Evolutionary conservation across 371 early-diverging fungal genomes (phyloP).

Genomic region (Zopfochytrium polystomum): DNA sequence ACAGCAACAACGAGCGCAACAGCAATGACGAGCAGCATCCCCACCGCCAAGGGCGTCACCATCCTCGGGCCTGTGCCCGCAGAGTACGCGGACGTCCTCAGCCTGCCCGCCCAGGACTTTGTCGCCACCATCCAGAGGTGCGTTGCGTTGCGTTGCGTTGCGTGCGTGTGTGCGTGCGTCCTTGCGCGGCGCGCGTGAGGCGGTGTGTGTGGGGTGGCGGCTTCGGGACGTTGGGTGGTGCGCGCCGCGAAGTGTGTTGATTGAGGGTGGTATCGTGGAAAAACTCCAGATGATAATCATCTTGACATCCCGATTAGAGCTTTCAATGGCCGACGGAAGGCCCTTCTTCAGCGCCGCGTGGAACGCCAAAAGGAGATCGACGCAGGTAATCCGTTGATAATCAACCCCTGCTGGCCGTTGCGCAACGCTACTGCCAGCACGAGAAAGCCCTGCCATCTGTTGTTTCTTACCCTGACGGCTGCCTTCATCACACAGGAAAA

Average conservation of each 20-base stretch:
- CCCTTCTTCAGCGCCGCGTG: conserved; percentile 69
- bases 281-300: background rate
- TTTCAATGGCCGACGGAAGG: conserved; percentile 83
- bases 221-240: background rate
- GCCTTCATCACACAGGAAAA: no score
- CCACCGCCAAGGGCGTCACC: conserved; percentile 41
- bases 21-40: no score
- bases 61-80: conserved; percentile 45
- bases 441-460: no score
- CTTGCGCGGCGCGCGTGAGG: no score
- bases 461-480: no score
- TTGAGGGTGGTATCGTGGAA: background rate
- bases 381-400: no score
- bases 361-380: conserved; percentile 76
- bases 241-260: background rate
- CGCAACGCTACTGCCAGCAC: no score
- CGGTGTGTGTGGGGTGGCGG: no score
- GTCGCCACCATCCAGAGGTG: conserved; percentile 81
- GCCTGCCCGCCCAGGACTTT: conserved; percentile 75
- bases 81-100: conserved; percentile 60
- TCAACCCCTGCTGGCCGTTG: no score
- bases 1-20: no score
- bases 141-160: no score
- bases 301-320: conserved; percentile 29
- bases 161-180: no score